phyloP scores from a whole-genome alignment of 208 protist genomes.

The Leishmania aethiopica region DNA sequence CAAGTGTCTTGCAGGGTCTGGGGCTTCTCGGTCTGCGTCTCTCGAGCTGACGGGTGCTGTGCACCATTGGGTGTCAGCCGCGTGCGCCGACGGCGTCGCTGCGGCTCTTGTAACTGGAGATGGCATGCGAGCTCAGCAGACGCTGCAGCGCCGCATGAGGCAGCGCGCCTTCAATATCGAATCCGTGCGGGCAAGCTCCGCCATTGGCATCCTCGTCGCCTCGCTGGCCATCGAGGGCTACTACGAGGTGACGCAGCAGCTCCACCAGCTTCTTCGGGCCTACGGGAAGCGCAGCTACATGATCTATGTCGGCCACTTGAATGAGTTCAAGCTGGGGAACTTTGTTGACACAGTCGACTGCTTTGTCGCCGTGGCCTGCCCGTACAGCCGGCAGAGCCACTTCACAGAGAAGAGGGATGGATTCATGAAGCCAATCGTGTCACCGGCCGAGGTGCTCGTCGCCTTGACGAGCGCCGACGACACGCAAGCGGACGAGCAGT shows the following conservation, averaged over 20 bases:
- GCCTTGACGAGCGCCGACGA: conserved; percentile 53
- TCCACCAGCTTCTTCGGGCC: conserved; percentile 66
- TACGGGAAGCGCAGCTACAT: conserved; percentile 84
- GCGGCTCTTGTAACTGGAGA: conserved; percentile 21
- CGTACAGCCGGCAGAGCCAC: conserved; percentile 74
- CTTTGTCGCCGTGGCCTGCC: conserved; percentile 88
- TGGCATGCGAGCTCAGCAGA: conserved; percentile 24
- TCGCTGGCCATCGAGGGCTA: conserved; percentile 84
- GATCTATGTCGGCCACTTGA: conserved; percentile 92
- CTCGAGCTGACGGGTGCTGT: neutral
- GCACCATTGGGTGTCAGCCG: conserved; percentile 1
- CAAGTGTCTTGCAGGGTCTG: neutral
- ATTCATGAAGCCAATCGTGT: conserved; percentile 90
- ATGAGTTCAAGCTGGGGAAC: conserved; percentile 93
- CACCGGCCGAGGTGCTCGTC: conserved; percentile 83
- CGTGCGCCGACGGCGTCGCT: conserved; percentile 11
- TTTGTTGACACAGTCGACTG: conserved; percentile 91
- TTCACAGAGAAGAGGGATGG: conserved; percentile 75
- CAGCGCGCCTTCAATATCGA: conserved; percentile 88
- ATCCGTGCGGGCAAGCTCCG: conserved; percentile 63
- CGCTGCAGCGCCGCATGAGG: conserved; percentile 53
- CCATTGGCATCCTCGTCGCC: conserved; percentile 88
- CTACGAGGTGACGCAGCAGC: conserved; percentile 75
- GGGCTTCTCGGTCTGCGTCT: neutral
- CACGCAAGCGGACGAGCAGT: conserved; percentile 33